phyloP scores from a whole-genome alignment of 768 basidiomycete genomes.

The Amyloporia xantha region DNA sequence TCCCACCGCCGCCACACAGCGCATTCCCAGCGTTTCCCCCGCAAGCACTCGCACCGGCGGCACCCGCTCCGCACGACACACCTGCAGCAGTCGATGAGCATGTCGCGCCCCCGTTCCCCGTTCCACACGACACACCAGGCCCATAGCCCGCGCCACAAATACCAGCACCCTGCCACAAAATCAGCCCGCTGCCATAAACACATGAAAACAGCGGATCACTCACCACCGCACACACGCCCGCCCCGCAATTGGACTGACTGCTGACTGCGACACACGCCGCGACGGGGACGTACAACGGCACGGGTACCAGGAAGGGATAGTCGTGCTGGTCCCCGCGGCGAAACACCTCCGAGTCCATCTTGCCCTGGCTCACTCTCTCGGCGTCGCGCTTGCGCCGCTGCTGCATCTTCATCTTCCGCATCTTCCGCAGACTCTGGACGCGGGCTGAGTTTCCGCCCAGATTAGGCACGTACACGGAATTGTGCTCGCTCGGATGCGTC shows the following conservation, averaged over 20 bases:
- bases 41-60: neutral
- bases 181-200: neutral
- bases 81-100: neutral
- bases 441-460: slow-evolving; percentile 5
- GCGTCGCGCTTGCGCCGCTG: slow-evolving; percentile 23
- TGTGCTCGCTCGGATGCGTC: slow-evolving; percentile 54
- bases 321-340: slow-evolving; percentile 16
- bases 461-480: slow-evolving; percentile 31
- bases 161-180: slow-evolving; percentile 1
- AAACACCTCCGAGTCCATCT: slow-evolving; percentile 9
- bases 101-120: slow-evolving; percentile 5
- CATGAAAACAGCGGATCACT: neutral
- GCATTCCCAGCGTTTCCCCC: neutral
- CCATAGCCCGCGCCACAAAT: neutral
- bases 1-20: neutral
- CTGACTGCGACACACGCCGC: slow-evolving; percentile 1
- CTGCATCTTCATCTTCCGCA: slow-evolving; percentile 21
- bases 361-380: slow-evolving; percentile 20
- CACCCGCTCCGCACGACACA: neutral
- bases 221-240: slow-evolving; percentile 6
- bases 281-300: slow-evolving; percentile 22
- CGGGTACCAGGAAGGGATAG: slow-evolving; percentile 33
- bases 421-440: slow-evolving; percentile 18
- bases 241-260: neutral
- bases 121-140: neutral